Conservation (phyloP, 2,329 filamentous ascomycete species). For the Penicillium polonicum region DNA sequence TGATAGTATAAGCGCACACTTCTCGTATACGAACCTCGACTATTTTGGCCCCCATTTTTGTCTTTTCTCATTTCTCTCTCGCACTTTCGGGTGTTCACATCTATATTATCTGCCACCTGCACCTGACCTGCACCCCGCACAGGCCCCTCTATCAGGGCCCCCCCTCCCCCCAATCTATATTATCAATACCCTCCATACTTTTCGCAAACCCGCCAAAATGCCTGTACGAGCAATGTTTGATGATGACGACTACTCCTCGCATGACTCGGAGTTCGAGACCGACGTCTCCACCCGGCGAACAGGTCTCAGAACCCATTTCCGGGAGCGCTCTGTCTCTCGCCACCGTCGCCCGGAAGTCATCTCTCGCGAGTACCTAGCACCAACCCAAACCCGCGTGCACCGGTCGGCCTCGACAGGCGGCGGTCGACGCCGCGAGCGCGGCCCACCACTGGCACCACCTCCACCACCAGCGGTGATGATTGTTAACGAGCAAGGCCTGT, state of each 20-base stretch:
- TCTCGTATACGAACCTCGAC: constrained; percentile 14
- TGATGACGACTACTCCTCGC: constrained; percentile 18
- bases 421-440: constrained; percentile 26
- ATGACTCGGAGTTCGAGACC: constrained; percentile 37
- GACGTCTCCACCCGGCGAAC: constrained; percentile 34
- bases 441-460: constrained; percentile 3
- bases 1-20: constrained; percentile 1
- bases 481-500: constrained; percentile 36
- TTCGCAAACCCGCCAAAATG: constrained; percentile 16
- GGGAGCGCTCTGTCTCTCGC: constrained; percentile 37
- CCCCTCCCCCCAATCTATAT: neutral
- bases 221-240: constrained; percentile 12
- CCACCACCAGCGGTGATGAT: constrained; percentile 29
- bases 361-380: constrained; percentile 24
- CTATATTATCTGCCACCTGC: constrained; percentile 24
- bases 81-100: constrained; percentile 11
- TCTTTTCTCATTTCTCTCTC: constrained; percentile 4
- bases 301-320: constrained; percentile 21
- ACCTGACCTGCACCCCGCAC: constrained; percentile 9
- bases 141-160: constrained; percentile 7
- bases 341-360: constrained; percentile 26
- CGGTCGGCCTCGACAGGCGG: constrained; percentile 40
- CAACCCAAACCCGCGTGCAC: constrained; percentile 27
- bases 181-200: neutral
- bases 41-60: neutral